Percentiles rank a stretch among this genome's conserved stretches.
Conservation (phyloP, 2,329 filamentous ascomycete genomes). For the Neonectria hederae region DNA sequence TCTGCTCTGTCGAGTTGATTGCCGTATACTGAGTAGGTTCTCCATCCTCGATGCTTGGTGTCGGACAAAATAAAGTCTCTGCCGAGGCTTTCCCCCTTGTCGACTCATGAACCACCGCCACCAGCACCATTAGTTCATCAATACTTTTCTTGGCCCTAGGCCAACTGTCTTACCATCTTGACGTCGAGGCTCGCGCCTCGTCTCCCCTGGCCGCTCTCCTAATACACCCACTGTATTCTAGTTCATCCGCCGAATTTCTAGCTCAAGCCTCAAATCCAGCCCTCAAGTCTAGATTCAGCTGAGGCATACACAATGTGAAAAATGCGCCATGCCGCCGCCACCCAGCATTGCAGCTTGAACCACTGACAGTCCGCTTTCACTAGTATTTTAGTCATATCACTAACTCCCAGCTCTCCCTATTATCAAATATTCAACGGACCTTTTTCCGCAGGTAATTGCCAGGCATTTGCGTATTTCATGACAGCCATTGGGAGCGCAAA, state of each 20-base stretch:
- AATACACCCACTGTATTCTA: neutral
- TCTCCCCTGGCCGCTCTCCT: neutral
- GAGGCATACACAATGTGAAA: neutral
- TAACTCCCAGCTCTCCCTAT: neutral
- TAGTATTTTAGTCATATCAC: neutral
- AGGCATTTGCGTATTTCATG: too few species aligned
- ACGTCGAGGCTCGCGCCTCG: neutral
- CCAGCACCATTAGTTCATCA: neutral
- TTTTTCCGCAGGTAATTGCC: too few species aligned
- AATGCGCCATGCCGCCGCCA: neutral
- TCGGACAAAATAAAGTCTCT: too few species aligned
- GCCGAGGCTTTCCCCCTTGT: neutral
- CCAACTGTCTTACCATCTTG: neutral
- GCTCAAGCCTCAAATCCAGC: neutral
- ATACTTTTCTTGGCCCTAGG: neutral
- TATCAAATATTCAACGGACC: too few species aligned
- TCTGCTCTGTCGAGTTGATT: neutral
- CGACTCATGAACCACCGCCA: neutral
- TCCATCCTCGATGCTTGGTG: neutral
- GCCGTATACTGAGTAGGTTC: neutral
- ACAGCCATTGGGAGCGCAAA: too few species aligned
- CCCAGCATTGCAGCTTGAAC: neutral
- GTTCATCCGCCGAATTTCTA: neutral
- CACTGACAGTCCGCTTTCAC: neutral
- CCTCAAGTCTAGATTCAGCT: neutral